Percentiles rank a stretch among this genome's conserved stretches.
phyloP scores from a whole-genome alignment of 2,329 filamentous ascomycete genomes.

The Sodiomyces alkalinus region DNA sequence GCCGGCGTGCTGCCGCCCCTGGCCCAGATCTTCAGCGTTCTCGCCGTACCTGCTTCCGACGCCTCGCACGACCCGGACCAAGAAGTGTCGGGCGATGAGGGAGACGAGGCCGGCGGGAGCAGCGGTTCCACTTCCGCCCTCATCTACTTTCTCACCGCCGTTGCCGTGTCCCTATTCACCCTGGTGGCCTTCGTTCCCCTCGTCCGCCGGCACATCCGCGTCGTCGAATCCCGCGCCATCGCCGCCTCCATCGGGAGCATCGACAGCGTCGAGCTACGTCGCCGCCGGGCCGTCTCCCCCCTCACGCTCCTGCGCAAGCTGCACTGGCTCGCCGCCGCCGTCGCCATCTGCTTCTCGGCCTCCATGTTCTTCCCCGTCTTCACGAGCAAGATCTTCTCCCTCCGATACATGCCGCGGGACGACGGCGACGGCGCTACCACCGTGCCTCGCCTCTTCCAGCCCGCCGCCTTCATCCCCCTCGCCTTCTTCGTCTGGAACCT shows the following conservation, averaged over 20 bases:
- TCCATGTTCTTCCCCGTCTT: constrained; percentile 96
- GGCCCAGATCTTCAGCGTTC: constrained; percentile 72
- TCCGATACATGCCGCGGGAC: constrained; percentile 11
- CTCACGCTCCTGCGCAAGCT: constrained; percentile 65
- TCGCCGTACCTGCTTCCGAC: constrained; percentile 38
- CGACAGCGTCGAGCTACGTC: constrained; percentile 35
- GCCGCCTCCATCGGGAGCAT: constrained; percentile 33
- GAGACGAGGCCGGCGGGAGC: constrained; percentile 9
- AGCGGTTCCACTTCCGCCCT: constrained; percentile 56
- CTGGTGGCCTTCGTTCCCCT: constrained; percentile 64
- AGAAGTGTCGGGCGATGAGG: constrained; percentile 15
- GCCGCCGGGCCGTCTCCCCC: constrained; percentile 31
- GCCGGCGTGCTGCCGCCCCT: constrained; percentile 81
- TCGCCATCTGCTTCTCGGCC: constrained; percentile 66
- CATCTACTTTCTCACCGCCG: constrained; percentile 81
- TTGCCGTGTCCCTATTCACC: constrained; percentile 54
- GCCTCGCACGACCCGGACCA: constrained; percentile 14
- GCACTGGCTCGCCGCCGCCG: constrained; percentile 58
- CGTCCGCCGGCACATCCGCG: constrained; percentile 40
- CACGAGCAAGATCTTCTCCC: constrained; percentile 48
- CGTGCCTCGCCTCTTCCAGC: constrained; percentile 46
- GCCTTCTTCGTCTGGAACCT: constrained; percentile 89
- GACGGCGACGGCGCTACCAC: constrained; percentile 15
- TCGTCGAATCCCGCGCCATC: constrained; percentile 36
- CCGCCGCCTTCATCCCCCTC: constrained; percentile 72